Percentiles rank a stretch among this genome's conserved stretches.
Evolutionary conservation across 2,329 filamentous ascomycete genomes (phyloP).

Genomic region (Apiospora arundinis): DNA sequence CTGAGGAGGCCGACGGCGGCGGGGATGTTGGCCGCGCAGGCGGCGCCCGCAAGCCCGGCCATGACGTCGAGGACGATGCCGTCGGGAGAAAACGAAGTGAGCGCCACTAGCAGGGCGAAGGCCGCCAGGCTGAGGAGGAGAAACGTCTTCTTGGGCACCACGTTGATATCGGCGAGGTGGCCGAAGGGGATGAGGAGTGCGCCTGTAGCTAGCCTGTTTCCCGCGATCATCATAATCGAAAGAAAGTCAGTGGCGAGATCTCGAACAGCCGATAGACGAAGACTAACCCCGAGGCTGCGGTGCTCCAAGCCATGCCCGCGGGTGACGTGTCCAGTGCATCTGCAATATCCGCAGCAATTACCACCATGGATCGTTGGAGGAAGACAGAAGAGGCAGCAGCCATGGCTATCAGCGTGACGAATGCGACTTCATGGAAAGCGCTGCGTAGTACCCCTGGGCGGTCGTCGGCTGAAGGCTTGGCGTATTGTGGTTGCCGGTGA

Average conservation of each 20-base stretch:
- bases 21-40: constrained; percentile 42
- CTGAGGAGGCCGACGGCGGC: constrained; percentile 41
- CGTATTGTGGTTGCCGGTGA: neutral
- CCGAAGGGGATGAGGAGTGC: constrained; percentile 41
- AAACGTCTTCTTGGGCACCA: constrained; percentile 38
- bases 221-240: neutral
- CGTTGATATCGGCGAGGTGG: constrained; percentile 38
- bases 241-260: neutral
- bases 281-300: constrained; percentile 41
- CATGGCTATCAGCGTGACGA: constrained; percentile 39
- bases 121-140: constrained; percentile 37
- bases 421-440: constrained; percentile 36
- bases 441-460: neutral
- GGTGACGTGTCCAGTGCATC: constrained; percentile 37
- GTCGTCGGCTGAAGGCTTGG: neutral
- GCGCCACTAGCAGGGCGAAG: constrained; percentile 38
- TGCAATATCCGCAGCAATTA: constrained; percentile 37
- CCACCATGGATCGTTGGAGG: constrained; percentile 40
- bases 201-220: constrained; percentile 38
- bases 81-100: constrained; percentile 35
- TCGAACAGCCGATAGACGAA: neutral
- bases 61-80: constrained; percentile 40
- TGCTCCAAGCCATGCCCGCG: constrained; percentile 40
- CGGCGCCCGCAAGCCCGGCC: constrained; percentile 39
- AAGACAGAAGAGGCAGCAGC: constrained; percentile 41